Evolutionary conservation across 441 rosid genomes (phyloP).

Genomic region (Croton setiger): DNA sequence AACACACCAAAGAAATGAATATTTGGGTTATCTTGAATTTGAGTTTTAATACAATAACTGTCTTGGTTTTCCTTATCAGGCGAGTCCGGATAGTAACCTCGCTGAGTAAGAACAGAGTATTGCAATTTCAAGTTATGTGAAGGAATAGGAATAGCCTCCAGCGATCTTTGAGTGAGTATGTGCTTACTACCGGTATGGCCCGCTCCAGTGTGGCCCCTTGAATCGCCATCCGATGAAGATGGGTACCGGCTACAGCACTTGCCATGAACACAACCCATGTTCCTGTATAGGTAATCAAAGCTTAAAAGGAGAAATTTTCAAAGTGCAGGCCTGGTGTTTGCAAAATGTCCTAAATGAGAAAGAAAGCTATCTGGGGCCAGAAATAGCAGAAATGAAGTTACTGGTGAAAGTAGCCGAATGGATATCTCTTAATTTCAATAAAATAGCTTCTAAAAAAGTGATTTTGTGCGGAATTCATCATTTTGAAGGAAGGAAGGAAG

Average conservation of each 20-base stretch:
- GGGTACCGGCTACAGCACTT: slow-evolving; percentile 69
- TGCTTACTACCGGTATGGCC: slow-evolving; percentile 35
- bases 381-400: slow-evolving; percentile 7
- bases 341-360: slow-evolving; percentile 25
- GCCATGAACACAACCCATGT: slow-evolving; percentile 87
- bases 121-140: slow-evolving; percentile 61
- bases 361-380: not conserved
- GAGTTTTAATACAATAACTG: slow-evolving; percentile 69
- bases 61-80: slow-evolving; percentile 88
- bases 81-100: slow-evolving; percentile 78
- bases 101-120: slow-evolving; percentile 72
- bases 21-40: slow-evolving; percentile 81
- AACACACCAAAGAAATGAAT: slow-evolving; percentile 94
- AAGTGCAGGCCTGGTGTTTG: slow-evolving; percentile 21
- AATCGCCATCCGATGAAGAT: slow-evolving; percentile 53
- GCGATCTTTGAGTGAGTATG: slow-evolving; percentile 46
- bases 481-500: not conserved
- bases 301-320: slow-evolving; percentile 5
- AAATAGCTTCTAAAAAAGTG: slow-evolving; percentile 19
- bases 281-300: slow-evolving; percentile 3
- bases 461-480: slow-evolving; percentile 28
- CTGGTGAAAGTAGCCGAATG: slow-evolving; percentile 22
- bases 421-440: slow-evolving; percentile 26
- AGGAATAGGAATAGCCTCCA: slow-evolving; percentile 63
- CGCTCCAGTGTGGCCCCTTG: slow-evolving; percentile 28